Evolutionary conservation across 371 early-diverging fungal species (phyloP).

Genomic region (Parasitella parasitica): DNA sequence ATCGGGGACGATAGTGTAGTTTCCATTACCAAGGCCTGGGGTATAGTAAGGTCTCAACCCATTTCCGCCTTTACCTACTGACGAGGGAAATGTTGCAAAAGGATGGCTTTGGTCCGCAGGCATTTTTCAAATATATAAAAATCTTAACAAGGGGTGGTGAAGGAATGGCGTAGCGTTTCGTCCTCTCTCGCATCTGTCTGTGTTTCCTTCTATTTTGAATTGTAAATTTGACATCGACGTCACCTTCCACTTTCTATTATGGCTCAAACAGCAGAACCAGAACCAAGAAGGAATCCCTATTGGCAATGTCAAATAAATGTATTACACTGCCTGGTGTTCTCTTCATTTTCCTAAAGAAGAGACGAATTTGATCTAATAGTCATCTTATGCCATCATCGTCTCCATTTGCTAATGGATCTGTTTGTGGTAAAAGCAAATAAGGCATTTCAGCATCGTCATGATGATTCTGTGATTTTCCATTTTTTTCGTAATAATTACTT

Average conservation of each 20-base stretch:
- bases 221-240: neutral
- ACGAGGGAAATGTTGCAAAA: constrained; percentile 40
- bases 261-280: too few relatives aligned
- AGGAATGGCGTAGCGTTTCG: neutral
- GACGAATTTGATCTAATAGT: neutral
- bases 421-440: too few relatives aligned
- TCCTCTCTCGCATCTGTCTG: neutral
- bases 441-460: neutral
- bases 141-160: constrained; percentile 6
- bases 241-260: too few relatives aligned
- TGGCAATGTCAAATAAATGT: too few relatives aligned
- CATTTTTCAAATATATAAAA: constrained; percentile 13
- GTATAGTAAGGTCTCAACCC: constrained; percentile 49
- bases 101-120: constrained; percentile 40
- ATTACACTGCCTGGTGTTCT: too few relatives aligned
- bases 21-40: constrained; percentile 39
- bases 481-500: neutral
- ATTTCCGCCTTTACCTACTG: constrained; percentile 36
- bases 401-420: neutral
- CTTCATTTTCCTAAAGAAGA: too few relatives aligned
- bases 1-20: constrained; percentile 35
- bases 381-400: neutral
- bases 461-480: neutral
- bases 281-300: too few relatives aligned
- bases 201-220: neutral